phyloP scores from a whole-genome alignment of 2,329 filamentous ascomycete genomes.

The Graphium sp. region DNA sequence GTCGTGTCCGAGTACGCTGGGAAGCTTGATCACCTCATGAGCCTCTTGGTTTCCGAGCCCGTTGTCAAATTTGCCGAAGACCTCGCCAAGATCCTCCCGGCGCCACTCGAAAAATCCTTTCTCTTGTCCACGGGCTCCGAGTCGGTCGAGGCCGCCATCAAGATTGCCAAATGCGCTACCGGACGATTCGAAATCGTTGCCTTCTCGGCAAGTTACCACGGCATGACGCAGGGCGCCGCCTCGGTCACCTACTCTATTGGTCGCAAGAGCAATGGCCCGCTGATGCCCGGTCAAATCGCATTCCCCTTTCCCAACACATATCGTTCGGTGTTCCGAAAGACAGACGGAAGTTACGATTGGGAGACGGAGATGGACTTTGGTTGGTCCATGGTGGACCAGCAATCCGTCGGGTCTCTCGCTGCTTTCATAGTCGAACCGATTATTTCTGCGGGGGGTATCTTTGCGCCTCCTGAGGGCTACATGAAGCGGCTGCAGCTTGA shows the following conservation, averaged over 20 bases:
- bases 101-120: constrained; percentile 31
- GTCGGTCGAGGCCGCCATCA: constrained; percentile 41
- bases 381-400: constrained; percentile 41
- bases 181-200: constrained; percentile 48
- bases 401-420: constrained; percentile 41
- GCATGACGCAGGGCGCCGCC: constrained; percentile 34
- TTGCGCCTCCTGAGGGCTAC: constrained; percentile 36
- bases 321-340: constrained; percentile 39
- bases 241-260: constrained; percentile 36
- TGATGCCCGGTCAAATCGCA: constrained; percentile 36
- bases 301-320: constrained; percentile 45
- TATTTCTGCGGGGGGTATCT: constrained; percentile 37
- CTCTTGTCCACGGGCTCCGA: constrained; percentile 40
- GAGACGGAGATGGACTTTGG: constrained; percentile 45
- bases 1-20: constrained; percentile 26
- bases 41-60: constrained; percentile 36
- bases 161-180: constrained; percentile 44
- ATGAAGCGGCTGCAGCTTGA: constrained; percentile 30
- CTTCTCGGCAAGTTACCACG: constrained; percentile 41
- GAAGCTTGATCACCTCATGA: constrained; percentile 38
- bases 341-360: constrained; percentile 49
- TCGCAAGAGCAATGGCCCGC: constrained; percentile 23
- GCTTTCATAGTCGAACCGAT: constrained; percentile 48
- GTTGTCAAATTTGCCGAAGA: constrained; percentile 34
- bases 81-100: constrained; percentile 26